Percentiles rank a stretch among this genome's conserved stretches.
Conservation (phyloP, 2,329 filamentous ascomycete genomes). For the Colletotrichum melonis region DNA sequence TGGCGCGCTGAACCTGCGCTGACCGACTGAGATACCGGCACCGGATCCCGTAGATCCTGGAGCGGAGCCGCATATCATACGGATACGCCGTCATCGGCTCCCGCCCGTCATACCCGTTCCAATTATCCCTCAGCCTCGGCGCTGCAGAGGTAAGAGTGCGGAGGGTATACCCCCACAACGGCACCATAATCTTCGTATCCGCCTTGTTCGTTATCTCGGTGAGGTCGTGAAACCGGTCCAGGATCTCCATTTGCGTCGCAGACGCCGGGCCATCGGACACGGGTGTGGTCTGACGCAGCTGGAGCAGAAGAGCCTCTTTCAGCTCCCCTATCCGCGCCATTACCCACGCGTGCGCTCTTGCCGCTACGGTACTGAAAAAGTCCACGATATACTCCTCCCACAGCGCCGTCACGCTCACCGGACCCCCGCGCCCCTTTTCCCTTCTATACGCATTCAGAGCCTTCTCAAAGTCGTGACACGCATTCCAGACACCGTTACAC, state of each 20-base stretch:
- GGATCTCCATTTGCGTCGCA: constrained; percentile 7
- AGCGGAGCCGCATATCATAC: constrained; percentile 12
- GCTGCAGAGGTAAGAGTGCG: background rate
- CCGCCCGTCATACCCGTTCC: background rate
- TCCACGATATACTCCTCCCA: constrained; percentile 28
- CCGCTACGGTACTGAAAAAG: background rate
- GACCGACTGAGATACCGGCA: constrained; percentile 4
- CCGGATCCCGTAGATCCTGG: background rate
- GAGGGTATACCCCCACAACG: constrained; percentile 6
- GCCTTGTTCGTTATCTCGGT: constrained; percentile 17
- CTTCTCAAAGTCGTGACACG: background rate
- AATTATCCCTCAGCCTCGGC: background rate
- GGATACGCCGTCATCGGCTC: constrained; percentile 7
- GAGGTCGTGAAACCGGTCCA: constrained; percentile 17
- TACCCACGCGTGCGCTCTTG: constrained; percentile 13
- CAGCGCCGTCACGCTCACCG: constrained; percentile 1
- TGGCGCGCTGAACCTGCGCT: background rate
- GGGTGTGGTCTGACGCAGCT: background rate
- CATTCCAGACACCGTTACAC: constrained; percentile 10
- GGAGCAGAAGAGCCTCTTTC: constrained; percentile 1
- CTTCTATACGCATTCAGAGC: constrained; percentile 13
- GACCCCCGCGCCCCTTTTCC: background rate
- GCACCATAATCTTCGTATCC: constrained; percentile 22
- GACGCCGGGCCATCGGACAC: background rate
- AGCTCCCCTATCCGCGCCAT: constrained; percentile 8